These are phyloP conservation scores for Cucurbita argyrosperma DNA, from an alignment of 306 rosid species.

Conservation along the genomic window DNA sequence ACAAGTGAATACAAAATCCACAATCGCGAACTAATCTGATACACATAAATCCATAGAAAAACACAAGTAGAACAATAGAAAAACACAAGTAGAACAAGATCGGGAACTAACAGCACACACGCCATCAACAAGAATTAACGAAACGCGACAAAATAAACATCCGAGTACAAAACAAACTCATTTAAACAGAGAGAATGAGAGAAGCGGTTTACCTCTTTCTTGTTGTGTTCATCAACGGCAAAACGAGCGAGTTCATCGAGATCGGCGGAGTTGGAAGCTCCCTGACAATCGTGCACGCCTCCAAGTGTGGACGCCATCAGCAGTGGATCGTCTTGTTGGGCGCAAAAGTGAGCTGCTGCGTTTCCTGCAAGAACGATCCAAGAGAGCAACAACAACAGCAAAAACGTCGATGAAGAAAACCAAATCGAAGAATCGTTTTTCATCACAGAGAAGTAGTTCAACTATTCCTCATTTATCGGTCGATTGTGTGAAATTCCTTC, in stretches of 20 bases:
- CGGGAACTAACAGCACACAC: not conserved
- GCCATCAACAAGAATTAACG: not conserved
- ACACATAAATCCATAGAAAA: not conserved
- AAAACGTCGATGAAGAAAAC: not conserved
- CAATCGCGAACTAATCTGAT: not conserved
- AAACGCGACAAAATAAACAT: not conserved
- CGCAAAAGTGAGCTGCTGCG: not conserved
- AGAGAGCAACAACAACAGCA: not conserved
- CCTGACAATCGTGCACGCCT: slow-evolving; percentile 32
- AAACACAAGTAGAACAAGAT: not conserved
- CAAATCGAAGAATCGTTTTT: not conserved
- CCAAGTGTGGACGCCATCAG: slow-evolving; percentile 37
- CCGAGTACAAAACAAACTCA: not conserved
- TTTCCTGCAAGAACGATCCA: not conserved
- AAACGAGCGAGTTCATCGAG: slow-evolving; percentile 30
- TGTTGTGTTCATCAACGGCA: slow-evolving; percentile 36
- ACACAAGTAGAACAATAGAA: not conserved
- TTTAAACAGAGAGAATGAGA: not conserved
- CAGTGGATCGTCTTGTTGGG: not conserved
- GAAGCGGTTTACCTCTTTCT: slow-evolving; percentile 31
- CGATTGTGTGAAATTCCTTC: not conserved
- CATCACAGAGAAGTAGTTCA: not conserved
- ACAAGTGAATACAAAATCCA: not conserved
- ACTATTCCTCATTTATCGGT: not conserved
- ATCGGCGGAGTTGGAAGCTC: slow-evolving; percentile 37